Conservation (phyloP, 2,329 filamentous ascomycete genomes). For the Venturia aucupariae region DNA sequence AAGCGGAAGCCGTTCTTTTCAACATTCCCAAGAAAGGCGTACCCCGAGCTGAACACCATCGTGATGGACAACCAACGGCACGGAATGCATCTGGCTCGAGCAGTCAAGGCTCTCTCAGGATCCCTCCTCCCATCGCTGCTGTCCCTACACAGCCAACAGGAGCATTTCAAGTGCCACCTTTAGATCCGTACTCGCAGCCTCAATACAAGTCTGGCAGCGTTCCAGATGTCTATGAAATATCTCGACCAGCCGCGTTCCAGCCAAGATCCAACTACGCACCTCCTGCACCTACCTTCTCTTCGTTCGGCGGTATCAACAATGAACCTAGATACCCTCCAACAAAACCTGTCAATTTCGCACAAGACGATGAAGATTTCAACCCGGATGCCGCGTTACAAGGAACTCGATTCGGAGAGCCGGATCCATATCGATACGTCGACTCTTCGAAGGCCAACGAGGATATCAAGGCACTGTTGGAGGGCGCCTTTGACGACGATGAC, state of each 20-base stretch:
- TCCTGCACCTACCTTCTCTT: conserved; percentile 44
- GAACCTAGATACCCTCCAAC: conserved; percentile 22
- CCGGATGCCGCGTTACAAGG: conserved; percentile 38
- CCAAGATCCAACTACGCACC: conserved; percentile 19
- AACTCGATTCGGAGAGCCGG: conserved; percentile 43
- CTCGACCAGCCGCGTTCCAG: neutral
- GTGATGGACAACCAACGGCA: conserved; percentile 30
- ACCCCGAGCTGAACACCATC: conserved; percentile 42
- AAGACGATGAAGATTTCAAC: conserved; percentile 35
- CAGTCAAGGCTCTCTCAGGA: conserved; percentile 31
- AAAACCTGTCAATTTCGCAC: conserved; percentile 42
- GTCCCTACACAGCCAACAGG: neutral
- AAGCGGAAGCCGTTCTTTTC: conserved; percentile 33
- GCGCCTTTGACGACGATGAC: conserved; percentile 59
- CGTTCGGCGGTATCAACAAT: conserved; percentile 23
- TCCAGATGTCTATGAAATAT: conserved; percentile 9
- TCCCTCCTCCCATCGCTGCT: neutral
- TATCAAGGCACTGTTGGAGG: conserved; percentile 73
- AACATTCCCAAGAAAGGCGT: conserved; percentile 43
- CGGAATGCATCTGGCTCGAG: conserved; percentile 16
- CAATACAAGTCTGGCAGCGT: neutral
- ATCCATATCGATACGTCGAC: conserved; percentile 56
- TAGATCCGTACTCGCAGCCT: neutral
- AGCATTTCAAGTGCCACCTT: neutral
- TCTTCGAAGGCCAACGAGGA: conserved; percentile 64